Evolutionary conservation across 1,284 basidiomycete genomes (phyloP), one percentile per base, ranked within the genome.

Genomic region (Microbotryomycetes sp.): DNA sequence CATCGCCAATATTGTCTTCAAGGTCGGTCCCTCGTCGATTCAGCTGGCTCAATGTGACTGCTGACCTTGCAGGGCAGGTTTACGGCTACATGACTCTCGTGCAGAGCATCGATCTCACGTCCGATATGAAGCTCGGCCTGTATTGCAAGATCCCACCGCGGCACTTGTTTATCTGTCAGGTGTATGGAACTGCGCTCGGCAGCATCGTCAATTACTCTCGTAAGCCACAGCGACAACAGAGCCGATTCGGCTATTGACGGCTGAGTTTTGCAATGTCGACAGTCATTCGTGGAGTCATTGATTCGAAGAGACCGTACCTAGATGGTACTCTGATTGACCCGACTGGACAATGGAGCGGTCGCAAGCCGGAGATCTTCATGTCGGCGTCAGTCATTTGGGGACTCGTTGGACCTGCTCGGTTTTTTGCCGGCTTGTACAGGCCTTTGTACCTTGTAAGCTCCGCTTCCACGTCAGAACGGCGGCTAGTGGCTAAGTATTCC

Each of bases 51-150:
- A 21, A 13, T 26, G 18, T 23, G 46, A n/a, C 7, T 23, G 26
- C 9, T 9, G 9, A 21, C 11, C 26, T 4, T 11, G 15, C 21
- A 48, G 6, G n/a, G 28, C 28, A 41, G 35, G 51, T 52, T 7
- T 60, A 64, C 61, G 75, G 75, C 18, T 77, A 76, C 67, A 75
- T 77, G 66, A 60, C 60, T 13, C 59, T 71, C 59, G 58, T 70
- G 0, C 70, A 71, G 41, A 57, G 48, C 13, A 54, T 71, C n/a
- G 76, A 77, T 54, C 59, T 78, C 18, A 65, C 70, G 4, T 66
- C 69, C 5, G 77, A 78, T 54, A 66, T 76, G 47, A 78, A 78
- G 57, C 66, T 77, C 2, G 76, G 74, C 4, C 72, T 77, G 54
- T 61, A 67, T 55, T 66, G 56, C 59, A 67, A 70, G 56, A 75